Conservation (phyloP, 2,329 filamentous ascomycete species). For the Davidsoniella australis region DNA sequence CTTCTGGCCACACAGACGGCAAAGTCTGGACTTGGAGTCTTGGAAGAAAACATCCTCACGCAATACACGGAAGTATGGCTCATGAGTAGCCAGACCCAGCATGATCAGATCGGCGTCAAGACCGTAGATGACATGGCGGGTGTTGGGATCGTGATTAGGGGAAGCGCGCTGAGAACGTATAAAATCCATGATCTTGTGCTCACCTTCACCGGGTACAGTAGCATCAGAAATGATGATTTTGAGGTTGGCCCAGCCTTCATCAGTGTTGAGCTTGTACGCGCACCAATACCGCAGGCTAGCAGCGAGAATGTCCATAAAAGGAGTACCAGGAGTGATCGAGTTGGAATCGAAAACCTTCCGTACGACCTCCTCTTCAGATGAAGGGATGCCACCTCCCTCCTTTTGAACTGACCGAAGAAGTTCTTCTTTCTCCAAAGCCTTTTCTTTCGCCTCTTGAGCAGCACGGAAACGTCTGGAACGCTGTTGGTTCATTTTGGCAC, state of each 20-base stretch:
- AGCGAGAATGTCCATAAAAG: constrained; percentile 95
- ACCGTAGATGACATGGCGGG: constrained; percentile 93
- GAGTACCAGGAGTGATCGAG: constrained; percentile 84
- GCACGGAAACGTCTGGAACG: constrained; percentile 88
- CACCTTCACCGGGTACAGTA: constrained; percentile 90
- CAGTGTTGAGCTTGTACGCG: constrained; percentile 92
- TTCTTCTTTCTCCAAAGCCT: constrained; percentile 79
- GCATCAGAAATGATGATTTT: constrained; percentile 98
- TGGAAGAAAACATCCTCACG: constrained; percentile 95
- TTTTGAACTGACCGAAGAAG: constrained; percentile 70
- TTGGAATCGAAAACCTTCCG: constrained; percentile 89
- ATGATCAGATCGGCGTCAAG: constrained; percentile 97
- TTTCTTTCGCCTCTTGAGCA: constrained; percentile 85
- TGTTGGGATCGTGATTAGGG: constrained; percentile 87
- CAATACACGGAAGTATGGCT: constrained; percentile 89
- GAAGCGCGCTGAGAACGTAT: constrained; percentile 83
- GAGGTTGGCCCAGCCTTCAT: constrained; percentile 85
- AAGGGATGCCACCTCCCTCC: constrained; percentile 41
- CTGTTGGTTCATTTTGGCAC: constrained; percentile 99
- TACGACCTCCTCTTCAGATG: constrained; percentile 32
- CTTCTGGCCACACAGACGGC: constrained; percentile 78
- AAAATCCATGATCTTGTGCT: constrained; percentile 99
- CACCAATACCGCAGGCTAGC: constrained; percentile 88
- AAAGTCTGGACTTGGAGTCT: constrained; percentile 65
- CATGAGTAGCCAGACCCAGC: constrained; percentile 90